Percentiles rank a stretch among this genome's conserved stretches.
phyloP scores from a whole-genome alignment of 2,329 filamentous ascomycete genomes.

The Tolypocladium album region DNA sequence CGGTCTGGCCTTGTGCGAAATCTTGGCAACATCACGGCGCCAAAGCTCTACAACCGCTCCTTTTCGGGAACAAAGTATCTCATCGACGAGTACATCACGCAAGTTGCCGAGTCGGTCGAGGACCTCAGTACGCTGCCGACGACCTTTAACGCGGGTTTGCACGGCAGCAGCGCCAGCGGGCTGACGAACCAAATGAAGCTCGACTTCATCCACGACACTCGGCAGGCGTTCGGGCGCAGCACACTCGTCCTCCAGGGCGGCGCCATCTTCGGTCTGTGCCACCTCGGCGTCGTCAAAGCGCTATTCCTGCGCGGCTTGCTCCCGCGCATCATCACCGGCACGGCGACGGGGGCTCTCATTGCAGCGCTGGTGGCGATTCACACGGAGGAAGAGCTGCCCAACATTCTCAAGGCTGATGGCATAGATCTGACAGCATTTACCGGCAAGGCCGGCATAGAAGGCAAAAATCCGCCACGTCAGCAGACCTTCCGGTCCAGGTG shows the following conservation, averaged over 20 bases:
- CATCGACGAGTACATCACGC: conserved; percentile 82
- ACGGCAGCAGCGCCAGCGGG: conserved; percentile 23
- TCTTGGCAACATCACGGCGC: conserved; percentile 78
- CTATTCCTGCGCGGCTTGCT: conserved; percentile 70
- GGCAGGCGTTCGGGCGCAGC: conserved; percentile 79
- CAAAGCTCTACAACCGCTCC: conserved; percentile 71
- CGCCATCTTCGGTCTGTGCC: conserved; percentile 83
- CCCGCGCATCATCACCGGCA: conserved; percentile 84
- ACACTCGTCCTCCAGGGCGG: conserved; percentile 82
- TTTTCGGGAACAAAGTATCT: conserved; percentile 83
- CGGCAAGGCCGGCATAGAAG: conserved; percentile 18
- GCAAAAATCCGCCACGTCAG: conserved; percentile 18
- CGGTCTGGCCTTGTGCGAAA: conserved; percentile 74
- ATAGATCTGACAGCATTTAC: conserved; percentile 78
- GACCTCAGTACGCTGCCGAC: conserved; percentile 62
- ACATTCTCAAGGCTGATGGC: conserved; percentile 64
- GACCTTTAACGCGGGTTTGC: conserved; percentile 24
- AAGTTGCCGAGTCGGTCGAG: conserved; percentile 71
- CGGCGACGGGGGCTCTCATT: conserved; percentile 80
- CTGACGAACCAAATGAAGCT: conserved; percentile 69
- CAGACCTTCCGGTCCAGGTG: conserved; percentile 31
- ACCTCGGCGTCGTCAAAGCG: conserved; percentile 83
- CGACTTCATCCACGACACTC: conserved; percentile 75
- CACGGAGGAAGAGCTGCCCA: conserved; percentile 72
- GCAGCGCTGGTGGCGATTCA: conserved; percentile 81